phyloP scores from a whole-genome alignment of 1,139 yeast species.

The Debaryomyces subglobosus region DNA sequence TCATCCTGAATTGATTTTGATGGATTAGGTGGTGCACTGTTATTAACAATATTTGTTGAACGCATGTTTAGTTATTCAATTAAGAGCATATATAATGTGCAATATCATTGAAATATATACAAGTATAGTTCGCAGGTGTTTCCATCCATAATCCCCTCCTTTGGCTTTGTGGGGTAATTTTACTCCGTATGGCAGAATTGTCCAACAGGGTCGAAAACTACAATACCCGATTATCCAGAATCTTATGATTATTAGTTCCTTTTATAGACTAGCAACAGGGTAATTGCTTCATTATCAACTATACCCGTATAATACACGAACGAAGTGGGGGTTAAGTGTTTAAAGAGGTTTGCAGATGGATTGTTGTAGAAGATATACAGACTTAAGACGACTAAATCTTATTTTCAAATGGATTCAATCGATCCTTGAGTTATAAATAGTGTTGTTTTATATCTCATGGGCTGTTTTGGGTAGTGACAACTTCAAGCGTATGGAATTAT shows the following conservation, averaged over 20 bases:
- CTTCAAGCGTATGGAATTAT: no score
- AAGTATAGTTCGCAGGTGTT: not conserved
- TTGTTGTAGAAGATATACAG: not conserved
- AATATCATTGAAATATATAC: not conserved
- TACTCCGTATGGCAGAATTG: not conserved
- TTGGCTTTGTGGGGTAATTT: constrained; percentile 7
- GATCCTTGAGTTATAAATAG: no score
- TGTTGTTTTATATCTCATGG: no score
- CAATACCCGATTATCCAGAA: constrained; percentile 8
- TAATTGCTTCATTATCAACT: not conserved
- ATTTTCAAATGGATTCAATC: no score
- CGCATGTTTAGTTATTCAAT: not conserved
- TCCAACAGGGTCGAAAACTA: not conserved
- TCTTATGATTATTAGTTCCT: not conserved
- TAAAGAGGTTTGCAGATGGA: not conserved
- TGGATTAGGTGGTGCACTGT: constrained; percentile 40
- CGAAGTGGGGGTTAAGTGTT: not conserved
- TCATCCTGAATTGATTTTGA: constrained; percentile 34
- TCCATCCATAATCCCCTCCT: constrained; percentile 6
- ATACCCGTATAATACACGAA: not conserved
- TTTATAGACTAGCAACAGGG: not conserved
- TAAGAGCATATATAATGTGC: not conserved
- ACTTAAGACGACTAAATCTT: not conserved
- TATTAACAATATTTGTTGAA: constrained; percentile 15
- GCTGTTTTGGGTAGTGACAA: no score